Percentiles rank a stretch among this genome's conserved stretches.
Conservation (phyloP, 768 basidiomycete species). For the Boletus barrowsii region DNA sequence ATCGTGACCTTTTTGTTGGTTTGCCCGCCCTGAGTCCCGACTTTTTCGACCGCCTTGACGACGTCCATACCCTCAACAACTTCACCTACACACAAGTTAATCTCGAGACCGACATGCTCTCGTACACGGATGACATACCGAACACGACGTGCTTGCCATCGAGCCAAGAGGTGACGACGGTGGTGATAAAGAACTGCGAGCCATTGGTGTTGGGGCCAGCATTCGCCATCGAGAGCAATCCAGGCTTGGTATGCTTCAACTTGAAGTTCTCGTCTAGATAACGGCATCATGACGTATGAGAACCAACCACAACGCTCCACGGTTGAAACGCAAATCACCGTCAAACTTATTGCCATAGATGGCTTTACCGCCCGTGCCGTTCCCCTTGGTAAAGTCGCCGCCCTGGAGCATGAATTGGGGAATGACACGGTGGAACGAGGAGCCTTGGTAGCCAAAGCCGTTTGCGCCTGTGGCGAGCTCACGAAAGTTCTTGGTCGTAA, state of each 20-base stretch:
- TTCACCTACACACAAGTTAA: background rate
- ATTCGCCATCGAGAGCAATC: constrained; percentile 78
- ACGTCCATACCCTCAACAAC: background rate
- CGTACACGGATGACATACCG: constrained; percentile 1
- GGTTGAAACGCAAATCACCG: constrained; percentile 35
- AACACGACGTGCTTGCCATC: constrained; percentile 16
- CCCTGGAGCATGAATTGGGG: constrained; percentile 88
- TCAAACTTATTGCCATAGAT: constrained; percentile 70
- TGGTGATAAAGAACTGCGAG: constrained; percentile 91
- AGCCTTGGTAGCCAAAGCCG: constrained; percentile 71
- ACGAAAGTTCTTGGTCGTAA: constrained; percentile 81
- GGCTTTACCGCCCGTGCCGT: constrained; percentile 80
- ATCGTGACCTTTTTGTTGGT: background rate
- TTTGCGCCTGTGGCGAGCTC: constrained; percentile 76
- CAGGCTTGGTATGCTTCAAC: constrained; percentile 68
- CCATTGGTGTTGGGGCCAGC: constrained; percentile 82
- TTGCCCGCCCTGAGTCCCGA: background rate
- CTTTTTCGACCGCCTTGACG: background rate
- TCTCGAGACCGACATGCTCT: background rate
- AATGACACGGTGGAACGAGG: constrained; percentile 78
- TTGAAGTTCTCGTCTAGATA: constrained; percentile 79
- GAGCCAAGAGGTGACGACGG: constrained; percentile 49
- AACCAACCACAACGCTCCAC: background rate
- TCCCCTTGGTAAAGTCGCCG: constrained; percentile 71
- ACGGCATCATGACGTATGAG: constrained; percentile 2